phyloP scores from a whole-genome alignment of 768 basidiomycete genomes.

The Leccinum pellstonianum region DNA sequence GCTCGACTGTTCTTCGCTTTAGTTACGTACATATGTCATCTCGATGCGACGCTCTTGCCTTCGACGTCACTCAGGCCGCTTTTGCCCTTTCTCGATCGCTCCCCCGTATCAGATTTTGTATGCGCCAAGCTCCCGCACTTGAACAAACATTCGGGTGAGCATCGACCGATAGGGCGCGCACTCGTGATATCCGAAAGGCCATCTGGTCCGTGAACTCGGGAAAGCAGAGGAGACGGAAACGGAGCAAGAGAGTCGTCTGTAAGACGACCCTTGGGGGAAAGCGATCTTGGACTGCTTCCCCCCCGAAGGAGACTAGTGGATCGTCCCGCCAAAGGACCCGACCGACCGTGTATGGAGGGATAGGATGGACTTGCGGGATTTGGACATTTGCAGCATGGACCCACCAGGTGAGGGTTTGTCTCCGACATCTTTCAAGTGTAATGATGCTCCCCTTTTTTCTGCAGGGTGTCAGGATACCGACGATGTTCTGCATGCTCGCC shows the following conservation, averaged over 20 bases:
- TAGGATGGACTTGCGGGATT: slow-evolving; percentile 80
- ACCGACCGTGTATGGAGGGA: slow-evolving; percentile 66
- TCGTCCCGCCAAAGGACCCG: slow-evolving; percentile 75
- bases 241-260: slow-evolving; percentile 87
- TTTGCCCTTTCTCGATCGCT: slow-evolving; percentile 91
- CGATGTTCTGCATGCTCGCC: slow-evolving; percentile 79
- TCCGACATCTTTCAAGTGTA: slow-evolving; percentile 5
- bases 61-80: slow-evolving; percentile 78
- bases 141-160: slow-evolving; percentile 73
- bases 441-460: not conserved
- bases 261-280: slow-evolving; percentile 95
- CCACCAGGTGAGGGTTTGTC: slow-evolving; percentile 67
- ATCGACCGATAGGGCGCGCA: slow-evolving; percentile 86
- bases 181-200: slow-evolving; percentile 93
- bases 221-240: slow-evolving; percentile 93
- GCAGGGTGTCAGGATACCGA: slow-evolving; percentile 72
- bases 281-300: slow-evolving; percentile 92
- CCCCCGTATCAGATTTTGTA: slow-evolving; percentile 91
- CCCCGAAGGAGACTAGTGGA: slow-evolving; percentile 85
- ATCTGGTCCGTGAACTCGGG: slow-evolving; percentile 91
- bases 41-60: slow-evolving; percentile 86
- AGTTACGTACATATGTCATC: slow-evolving; percentile 87
- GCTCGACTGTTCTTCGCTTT: not conserved
- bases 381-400: slow-evolving; percentile 95
- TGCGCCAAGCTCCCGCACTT: slow-evolving; percentile 87